These are phyloP conservation scores for Umbelopsis ramanniana DNA, from an alignment of 192 early-diverging fungal species.

Conservation along the genomic window DNA sequence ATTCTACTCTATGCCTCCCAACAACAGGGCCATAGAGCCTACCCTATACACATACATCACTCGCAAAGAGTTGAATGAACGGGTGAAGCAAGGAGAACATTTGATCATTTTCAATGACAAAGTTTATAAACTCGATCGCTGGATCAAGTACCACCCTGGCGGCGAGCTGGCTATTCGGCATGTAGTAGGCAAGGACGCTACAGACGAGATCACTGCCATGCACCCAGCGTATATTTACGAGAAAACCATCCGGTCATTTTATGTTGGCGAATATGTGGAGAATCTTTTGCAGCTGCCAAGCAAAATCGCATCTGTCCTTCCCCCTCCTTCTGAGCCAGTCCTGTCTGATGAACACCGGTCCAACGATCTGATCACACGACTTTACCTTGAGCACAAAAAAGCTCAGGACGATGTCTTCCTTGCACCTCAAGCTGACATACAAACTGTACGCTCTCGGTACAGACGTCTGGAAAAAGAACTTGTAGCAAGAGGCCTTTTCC, in stretches of 20 bases:
- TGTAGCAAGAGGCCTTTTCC: constrained; percentile 63
- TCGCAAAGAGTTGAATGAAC: constrained; percentile 39
- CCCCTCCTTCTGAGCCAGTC: not conserved
- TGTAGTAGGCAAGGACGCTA: constrained; percentile 89
- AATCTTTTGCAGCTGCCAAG: constrained; percentile 13
- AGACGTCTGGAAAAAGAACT: constrained; percentile 70
- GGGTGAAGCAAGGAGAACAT: constrained; percentile 67
- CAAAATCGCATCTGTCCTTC: not conserved
- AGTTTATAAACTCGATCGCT: constrained; percentile 87
- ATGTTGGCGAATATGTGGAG: constrained; percentile 69
- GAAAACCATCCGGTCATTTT: constrained; percentile 77
- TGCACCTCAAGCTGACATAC: constrained; percentile 9
- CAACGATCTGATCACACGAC: not conserved
- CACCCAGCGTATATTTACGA: constrained; percentile 85
- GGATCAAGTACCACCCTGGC: constrained; percentile 87
- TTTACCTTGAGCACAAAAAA: constrained; percentile 5
- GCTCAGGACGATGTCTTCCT: not conserved
- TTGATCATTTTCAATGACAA: constrained; percentile 84
- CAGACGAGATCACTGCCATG: constrained; percentile 84
- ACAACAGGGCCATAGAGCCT: constrained; percentile 10
- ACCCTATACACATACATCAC: constrained; percentile 32
- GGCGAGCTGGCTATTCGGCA: constrained; percentile 89
- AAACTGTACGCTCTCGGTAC: constrained; percentile 45
- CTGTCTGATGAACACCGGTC: not conserved
- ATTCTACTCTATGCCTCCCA: constrained; percentile 34